Conservation (phyloP, 176 grass and related monocot genomes). For the Zea luxurians region DNA sequence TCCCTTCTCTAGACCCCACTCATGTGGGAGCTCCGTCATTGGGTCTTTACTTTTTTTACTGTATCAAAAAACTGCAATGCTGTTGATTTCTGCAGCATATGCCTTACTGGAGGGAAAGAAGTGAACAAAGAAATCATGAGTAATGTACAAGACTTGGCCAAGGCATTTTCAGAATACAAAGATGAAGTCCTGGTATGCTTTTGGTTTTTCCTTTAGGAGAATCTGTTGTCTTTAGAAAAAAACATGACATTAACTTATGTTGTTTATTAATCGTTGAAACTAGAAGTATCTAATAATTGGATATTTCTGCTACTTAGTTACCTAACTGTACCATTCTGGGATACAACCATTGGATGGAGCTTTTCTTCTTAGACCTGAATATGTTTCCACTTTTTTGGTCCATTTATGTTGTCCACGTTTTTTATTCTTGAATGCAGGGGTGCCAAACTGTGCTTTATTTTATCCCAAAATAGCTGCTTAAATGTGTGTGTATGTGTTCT, state of each 20-base stretch:
- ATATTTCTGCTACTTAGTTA: neutral
- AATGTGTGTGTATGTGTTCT: neutral
- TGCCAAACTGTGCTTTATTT: neutral
- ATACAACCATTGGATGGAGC: conserved; percentile 6
- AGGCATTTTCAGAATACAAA: conserved; percentile 79
- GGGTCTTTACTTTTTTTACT: no score
- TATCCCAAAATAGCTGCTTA: neutral
- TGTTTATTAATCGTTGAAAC: neutral
- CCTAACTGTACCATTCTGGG: neutral
- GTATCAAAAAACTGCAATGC: conserved; percentile 1
- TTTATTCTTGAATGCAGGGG: neutral
- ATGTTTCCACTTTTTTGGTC: neutral
- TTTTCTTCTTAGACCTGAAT: neutral
- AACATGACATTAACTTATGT: neutral
- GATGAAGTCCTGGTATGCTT: conserved; percentile 95
- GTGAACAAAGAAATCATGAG: conserved; percentile 73
- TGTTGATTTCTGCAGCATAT: conserved; percentile 59
- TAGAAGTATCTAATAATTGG: conserved; percentile 7
- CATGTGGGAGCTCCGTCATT: no score
- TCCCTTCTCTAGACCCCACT: no score
- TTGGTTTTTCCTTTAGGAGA: conserved; percentile 2
- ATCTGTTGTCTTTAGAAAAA: conserved; percentile 5
- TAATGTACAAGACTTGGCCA: conserved; percentile 78
- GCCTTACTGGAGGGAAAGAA: conserved; percentile 82
- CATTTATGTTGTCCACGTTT: neutral